Conservation (phyloP, 208 protist genomes). For the Angomonas ambiguus region DNA sequence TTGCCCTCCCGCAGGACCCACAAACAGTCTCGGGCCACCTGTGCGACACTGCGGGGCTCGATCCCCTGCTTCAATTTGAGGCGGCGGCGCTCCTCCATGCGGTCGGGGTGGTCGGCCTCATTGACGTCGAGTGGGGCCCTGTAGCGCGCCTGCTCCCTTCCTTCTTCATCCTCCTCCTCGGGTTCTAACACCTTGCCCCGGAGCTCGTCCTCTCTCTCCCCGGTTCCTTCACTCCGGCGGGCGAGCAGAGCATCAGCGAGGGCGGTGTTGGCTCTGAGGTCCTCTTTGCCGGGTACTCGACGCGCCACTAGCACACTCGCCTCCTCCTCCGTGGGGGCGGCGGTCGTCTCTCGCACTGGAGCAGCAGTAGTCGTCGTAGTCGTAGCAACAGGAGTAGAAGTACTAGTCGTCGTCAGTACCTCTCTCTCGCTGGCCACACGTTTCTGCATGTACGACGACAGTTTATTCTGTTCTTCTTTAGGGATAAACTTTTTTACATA, state of each 20-base stretch:
- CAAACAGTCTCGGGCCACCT: conserved; percentile 35
- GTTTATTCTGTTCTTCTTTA: not conserved
- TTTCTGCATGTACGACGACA: not conserved
- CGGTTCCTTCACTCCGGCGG: not conserved
- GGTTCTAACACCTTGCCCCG: conserved; percentile 14
- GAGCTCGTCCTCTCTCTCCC: not conserved
- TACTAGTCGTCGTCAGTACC: too few relatives aligned
- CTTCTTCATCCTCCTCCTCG: conserved; percentile 17
- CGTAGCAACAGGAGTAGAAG: too few relatives aligned
- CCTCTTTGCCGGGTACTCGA: too few relatives aligned
- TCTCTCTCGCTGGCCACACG: not conserved
- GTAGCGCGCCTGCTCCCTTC: not conserved
- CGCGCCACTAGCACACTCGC: too few relatives aligned
- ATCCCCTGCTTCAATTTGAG: conserved; percentile 36
- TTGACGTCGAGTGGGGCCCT: conserved; percentile 18
- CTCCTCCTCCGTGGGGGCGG: too few relatives aligned
- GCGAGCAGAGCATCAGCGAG: too few relatives aligned
- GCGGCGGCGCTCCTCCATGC: conserved; percentile 27
- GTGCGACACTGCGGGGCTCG: conserved; percentile 23
- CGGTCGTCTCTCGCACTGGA: too few relatives aligned
- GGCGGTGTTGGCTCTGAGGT: too few relatives aligned
- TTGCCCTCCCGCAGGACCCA: conserved; percentile 21
- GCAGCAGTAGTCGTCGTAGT: too few relatives aligned
- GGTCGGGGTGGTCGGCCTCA: conserved; percentile 18
- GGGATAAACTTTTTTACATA: not conserved